Evolutionary conservation across 2,329 filamentous ascomycete species (phyloP), one percentile per base, ranked within the genome.

Genomic region (Colletotrichum plurivorum): DNA sequence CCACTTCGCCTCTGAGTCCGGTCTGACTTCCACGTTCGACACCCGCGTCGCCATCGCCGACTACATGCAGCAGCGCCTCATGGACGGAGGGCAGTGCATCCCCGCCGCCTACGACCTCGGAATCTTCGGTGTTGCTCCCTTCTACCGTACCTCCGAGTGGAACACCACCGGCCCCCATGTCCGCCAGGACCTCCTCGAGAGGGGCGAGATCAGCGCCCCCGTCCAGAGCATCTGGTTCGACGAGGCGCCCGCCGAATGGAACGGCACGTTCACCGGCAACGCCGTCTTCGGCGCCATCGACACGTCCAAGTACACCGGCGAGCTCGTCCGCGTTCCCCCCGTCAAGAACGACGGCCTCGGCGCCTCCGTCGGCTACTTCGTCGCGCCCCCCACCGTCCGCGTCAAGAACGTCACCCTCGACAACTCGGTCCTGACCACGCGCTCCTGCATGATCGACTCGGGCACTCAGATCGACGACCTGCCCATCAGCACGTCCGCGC

Each of bases 171-270:
- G 64, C 3, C 64, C 64, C 39, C 64, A 67, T 25, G 52, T 63
- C 45, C 59, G 64, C 16, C 64, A 67, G 43, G 59, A 63, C 20
- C 59, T 67, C 22, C 64, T 67, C 52, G 52, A 67, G 31, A 63
- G 25, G 20, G 64, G 64, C 4, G 10, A 18, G 36, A 63, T 67
- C 52, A 67, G 52, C 58, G 64, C 64, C 6, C 64, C 64, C n/a
- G 52, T 67, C 36, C 64, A 63, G 58, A 67, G 58, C 64, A 63
- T 67, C 22, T 67, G 64, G 64, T 67, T 67, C 36, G 64, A 67
- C 45, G 64, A 63, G 58, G 52, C 64, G 6, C 64, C 64, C 25
- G 58, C 22, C 3, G 43, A 57, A 1, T 67, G 64, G 64, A 49
- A 67, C 36, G 58, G 58, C 52, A 67, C 64, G 36, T 63, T 67